These are phyloP conservation scores for Xenosphaeropsis pyriputrescens DNA, from an alignment of 2,329 filamentous ascomycete species.

Conservation along the genomic window DNA sequence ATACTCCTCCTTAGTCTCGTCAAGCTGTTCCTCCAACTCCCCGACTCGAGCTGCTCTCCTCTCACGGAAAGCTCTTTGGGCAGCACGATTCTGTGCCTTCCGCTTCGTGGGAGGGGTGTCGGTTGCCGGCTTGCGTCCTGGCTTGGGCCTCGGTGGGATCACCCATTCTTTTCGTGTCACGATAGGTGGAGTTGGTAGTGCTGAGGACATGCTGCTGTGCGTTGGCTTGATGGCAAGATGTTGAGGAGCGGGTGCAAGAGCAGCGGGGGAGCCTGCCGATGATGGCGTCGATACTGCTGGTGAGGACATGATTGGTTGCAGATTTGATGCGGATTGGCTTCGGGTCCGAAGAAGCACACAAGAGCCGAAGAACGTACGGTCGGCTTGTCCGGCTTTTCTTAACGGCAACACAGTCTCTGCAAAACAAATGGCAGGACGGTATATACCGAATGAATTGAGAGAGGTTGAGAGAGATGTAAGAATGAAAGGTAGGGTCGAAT, in stretches of 20 bases:
- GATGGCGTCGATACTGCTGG: conserved; percentile 22
- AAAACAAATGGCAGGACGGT: no score
- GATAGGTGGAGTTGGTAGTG: conserved; percentile 24
- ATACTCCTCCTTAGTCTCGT: conserved; percentile 40
- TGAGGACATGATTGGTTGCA: conserved; percentile 19
- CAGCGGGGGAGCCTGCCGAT: conserved; percentile 20
- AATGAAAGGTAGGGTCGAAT: no score
- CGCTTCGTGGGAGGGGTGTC: conserved; percentile 88
- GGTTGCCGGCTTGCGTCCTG: conserved; percentile 84
- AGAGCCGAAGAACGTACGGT: not conserved
- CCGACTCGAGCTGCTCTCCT: conserved; percentile 72
- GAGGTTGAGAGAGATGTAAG: no score
- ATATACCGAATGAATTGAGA: no score
- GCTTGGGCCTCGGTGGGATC: conserved; percentile 71
- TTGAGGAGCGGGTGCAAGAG: conserved; percentile 16
- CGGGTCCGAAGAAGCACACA: not conserved
- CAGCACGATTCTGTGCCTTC: conserved; percentile 86
- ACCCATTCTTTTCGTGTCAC: conserved; percentile 80
- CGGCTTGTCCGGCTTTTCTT: no score
- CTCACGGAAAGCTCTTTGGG: conserved; percentile 82
- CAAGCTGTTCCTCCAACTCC: conserved; percentile 54
- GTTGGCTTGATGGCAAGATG: conserved; percentile 21
- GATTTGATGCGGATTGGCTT: not conserved
- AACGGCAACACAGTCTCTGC: no score
- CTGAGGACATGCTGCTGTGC: conserved; percentile 18